These are phyloP conservation scores for Monotropa hypopitys DNA, from an alignment of 179 eudicot species.

Conservation along the genomic window DNA sequence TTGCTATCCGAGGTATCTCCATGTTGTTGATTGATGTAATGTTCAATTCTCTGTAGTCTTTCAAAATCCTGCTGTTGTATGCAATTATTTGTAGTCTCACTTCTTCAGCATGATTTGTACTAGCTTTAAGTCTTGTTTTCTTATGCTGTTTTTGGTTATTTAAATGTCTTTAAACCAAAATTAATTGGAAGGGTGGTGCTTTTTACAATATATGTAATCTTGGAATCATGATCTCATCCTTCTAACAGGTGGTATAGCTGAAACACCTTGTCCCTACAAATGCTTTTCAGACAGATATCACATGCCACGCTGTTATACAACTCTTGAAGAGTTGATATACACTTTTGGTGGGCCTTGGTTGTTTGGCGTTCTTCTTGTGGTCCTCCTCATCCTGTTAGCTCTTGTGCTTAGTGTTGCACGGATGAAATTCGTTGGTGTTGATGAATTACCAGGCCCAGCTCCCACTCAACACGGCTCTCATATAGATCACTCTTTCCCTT, in stretches of 20 bases:
- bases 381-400: constrained; percentile 76
- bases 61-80: neutral
- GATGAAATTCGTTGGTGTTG: constrained; percentile 83
- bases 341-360: constrained; percentile 99
- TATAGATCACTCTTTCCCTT: constrained; percentile 94
- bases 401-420: constrained; percentile 97
- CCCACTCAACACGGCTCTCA: constrained; percentile 91
- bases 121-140: neutral
- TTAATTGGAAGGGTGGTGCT: neutral
- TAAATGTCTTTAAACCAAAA: neutral
- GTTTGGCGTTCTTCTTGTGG: constrained; percentile 77
- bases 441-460: constrained; percentile 78
- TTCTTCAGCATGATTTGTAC: neutral
- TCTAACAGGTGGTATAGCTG: constrained; percentile 76
- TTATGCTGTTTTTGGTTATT: neutral
- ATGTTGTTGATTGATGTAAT: neutral
- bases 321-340: constrained; percentile 94
- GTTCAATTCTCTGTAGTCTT: neutral
- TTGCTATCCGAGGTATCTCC: constrained; percentile 57
- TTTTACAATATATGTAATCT: neutral
- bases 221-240: neutral
- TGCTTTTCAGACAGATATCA: constrained; percentile 92
- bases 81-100: neutral
- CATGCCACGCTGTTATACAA: constrained; percentile 89
- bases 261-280: constrained; percentile 83